These are phyloP conservation scores for Mollisia scopiformis DNA, from an alignment of 2,329 filamentous ascomycete species.

Conservation along the genomic window DNA sequence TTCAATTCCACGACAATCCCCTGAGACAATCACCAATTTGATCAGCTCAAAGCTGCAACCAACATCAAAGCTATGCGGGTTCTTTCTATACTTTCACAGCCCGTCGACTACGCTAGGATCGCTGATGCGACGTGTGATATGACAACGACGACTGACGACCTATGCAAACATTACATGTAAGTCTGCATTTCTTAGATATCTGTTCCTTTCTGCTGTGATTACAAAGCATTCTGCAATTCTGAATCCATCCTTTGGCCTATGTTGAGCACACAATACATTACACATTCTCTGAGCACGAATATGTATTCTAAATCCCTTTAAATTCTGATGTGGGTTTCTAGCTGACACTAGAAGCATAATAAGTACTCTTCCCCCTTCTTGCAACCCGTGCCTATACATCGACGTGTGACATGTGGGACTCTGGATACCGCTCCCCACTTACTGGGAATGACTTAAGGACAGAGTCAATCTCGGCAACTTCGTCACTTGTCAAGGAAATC, in stretches of 20 bases:
- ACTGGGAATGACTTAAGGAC: constrained; percentile 52
- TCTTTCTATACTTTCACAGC: no score
- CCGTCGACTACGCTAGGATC: no score
- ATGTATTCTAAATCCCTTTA: constrained; percentile 2
- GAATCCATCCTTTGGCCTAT: constrained; percentile 15
- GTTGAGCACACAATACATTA: constrained; percentile 36
- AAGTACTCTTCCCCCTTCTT: constrained; percentile 18
- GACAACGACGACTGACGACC: no score
- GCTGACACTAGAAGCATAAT: no score
- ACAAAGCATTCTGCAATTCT: constrained; percentile 18
- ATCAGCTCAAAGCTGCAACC: no score
- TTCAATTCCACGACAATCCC: no score
- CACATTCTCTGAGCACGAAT: constrained; percentile 33
- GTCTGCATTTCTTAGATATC: constrained; percentile 2
- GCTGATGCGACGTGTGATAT: no score
- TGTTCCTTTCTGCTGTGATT: constrained; percentile 7
- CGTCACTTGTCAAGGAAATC: constrained; percentile 52
- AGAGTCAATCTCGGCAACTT: constrained; percentile 53
- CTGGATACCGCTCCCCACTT: constrained; percentile 51
- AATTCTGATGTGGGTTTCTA: neutral
- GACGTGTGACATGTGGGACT: constrained; percentile 8
- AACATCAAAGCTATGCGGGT: no score
- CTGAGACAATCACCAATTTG: no score
- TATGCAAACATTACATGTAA: constrained; percentile 9
- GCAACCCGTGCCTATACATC: constrained; percentile 1